A percentile compares a stretch with the other conserved stretches of the same genome.
Conservation (phyloP, 106 monocot species). For the Iris macrosiphon region DNA sequence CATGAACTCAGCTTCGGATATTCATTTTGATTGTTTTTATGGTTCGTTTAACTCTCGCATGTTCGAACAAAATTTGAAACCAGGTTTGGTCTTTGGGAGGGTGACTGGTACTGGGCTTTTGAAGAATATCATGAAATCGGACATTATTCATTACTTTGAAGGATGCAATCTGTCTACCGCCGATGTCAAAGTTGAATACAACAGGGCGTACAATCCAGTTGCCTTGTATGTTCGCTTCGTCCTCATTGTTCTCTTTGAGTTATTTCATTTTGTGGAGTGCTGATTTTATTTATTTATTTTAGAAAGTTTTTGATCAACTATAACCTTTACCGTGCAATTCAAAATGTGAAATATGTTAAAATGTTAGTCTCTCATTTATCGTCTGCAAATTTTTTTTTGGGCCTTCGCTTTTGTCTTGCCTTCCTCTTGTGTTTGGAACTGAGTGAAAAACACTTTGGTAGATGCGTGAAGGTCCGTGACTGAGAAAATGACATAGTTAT, state of each 20-base stretch:
- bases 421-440: too few species aligned
- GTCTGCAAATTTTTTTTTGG: too few species aligned
- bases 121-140: constrained; percentile 66
- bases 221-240: constrained; percentile 39
- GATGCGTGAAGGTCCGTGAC: too few species aligned
- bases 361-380: too few species aligned
- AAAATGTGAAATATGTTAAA: too few species aligned
- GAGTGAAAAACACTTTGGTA: too few species aligned
- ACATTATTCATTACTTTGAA: constrained; percentile 72
- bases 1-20: neutral
- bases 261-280: too few species aligned
- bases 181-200: constrained; percentile 82
- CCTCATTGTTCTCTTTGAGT: constrained; percentile 1
- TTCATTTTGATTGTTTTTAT: neutral
- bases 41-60: neutral
- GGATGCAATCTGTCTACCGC: constrained; percentile 51
- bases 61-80: neutral
- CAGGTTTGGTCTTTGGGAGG: constrained; percentile 61
- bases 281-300: too few species aligned
- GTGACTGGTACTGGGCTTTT: constrained; percentile 35
- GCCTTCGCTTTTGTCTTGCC: too few species aligned
- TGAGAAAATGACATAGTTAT: too few species aligned
- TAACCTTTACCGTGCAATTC: too few species aligned
- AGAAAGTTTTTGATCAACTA: too few species aligned
- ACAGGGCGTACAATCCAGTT: constrained; percentile 36